Conservation (phyloP, 2,329 filamentous ascomycete species). For the Pyrenochaeta sp. region DNA sequence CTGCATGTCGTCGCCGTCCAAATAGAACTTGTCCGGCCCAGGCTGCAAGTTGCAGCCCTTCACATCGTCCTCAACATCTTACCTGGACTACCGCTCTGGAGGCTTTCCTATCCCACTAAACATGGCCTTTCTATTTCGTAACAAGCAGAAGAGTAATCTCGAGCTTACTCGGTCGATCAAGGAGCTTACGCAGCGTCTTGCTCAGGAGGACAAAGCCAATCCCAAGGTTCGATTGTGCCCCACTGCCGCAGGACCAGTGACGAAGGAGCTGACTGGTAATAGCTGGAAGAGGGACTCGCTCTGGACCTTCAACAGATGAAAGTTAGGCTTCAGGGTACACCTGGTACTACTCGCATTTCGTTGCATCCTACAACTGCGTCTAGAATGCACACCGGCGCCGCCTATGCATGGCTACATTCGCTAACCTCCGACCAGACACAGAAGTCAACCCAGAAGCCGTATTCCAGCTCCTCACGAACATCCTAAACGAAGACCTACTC, state of each 20-base stretch:
- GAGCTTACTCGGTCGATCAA: slow-evolving; percentile 71
- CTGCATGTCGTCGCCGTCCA: slow-evolving; percentile 41
- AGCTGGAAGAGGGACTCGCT: slow-evolving; percentile 86
- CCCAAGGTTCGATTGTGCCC: slow-evolving; percentile 59
- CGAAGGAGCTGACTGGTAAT: slow-evolving; percentile 28
- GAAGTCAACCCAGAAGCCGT: slow-evolving; percentile 89
- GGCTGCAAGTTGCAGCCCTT: slow-evolving; percentile 37
- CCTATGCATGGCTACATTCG: neutral
- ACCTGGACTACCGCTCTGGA: slow-evolving; percentile 23
- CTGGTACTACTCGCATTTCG: slow-evolving; percentile 64
- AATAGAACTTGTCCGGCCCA: slow-evolving; percentile 44
- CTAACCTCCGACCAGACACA: slow-evolving; percentile 68
- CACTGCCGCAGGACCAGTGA: slow-evolving; percentile 5
- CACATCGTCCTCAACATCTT: slow-evolving; percentile 25
- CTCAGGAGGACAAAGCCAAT: slow-evolving; percentile 63
- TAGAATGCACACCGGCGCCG: neutral
- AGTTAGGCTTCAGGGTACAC: slow-evolving; percentile 88
- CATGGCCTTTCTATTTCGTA: slow-evolving; percentile 77
- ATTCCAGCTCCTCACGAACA: slow-evolving; percentile 81
- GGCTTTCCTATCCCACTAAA: slow-evolving; percentile 26
- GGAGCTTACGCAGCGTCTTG: slow-evolving; percentile 67
- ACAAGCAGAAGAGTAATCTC: slow-evolving; percentile 67
- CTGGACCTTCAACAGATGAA: slow-evolving; percentile 92
- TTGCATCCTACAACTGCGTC: neutral
- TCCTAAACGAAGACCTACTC: slow-evolving; percentile 90